Evolutionary conservation across 768 basidiomycete genomes (phyloP).

Genomic region (Mycena metata): DNA sequence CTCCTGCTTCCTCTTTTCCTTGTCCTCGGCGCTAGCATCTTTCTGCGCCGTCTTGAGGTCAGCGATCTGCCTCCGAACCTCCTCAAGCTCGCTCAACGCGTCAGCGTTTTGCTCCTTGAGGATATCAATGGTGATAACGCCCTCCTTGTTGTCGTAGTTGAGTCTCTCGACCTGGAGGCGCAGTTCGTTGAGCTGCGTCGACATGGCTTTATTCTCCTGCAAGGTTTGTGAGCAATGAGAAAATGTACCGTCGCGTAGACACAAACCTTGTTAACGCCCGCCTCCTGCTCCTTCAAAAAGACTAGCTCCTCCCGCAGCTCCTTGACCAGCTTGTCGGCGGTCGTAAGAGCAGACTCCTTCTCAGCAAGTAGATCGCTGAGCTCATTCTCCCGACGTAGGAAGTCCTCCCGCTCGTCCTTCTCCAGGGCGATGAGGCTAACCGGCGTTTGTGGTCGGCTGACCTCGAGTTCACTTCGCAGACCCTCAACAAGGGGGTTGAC

Average conservation of each 20-base stretch:
- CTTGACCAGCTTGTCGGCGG: slow-evolving; percentile 88
- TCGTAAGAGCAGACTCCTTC: slow-evolving; percentile 84
- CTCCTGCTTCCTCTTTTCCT: slow-evolving; percentile 98
- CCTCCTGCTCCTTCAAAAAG: slow-evolving; percentile 93
- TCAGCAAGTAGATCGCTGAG: slow-evolving; percentile 93
- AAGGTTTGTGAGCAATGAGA: slow-evolving; percentile 21
- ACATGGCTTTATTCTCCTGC: slow-evolving; percentile 95
- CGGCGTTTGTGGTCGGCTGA: slow-evolving; percentile 91
- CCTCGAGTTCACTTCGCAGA: slow-evolving; percentile 75
- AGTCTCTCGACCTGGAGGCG: slow-evolving; percentile 92
- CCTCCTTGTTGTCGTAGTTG: slow-evolving; percentile 97
- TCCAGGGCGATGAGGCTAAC: slow-evolving; percentile 88
- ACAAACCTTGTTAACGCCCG: slow-evolving; percentile 77
- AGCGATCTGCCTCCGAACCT: slow-evolving; percentile 82
- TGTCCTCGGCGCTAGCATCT: slow-evolving; percentile 92
- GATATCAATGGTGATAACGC: slow-evolving; percentile 91
- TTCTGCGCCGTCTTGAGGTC: slow-evolving; percentile 87
- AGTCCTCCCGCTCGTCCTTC: slow-evolving; percentile 98
- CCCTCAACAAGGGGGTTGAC: slow-evolving; percentile 81
- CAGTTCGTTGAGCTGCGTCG: slow-evolving; percentile 92
- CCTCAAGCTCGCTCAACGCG: slow-evolving; percentile 88
- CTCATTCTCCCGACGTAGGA: slow-evolving; percentile 96
- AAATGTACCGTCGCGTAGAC: neutral
- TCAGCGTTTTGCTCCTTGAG: slow-evolving; percentile 95
- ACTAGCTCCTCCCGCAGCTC: slow-evolving; percentile 91